phyloP scores from a whole-genome alignment of 1,139 yeast species.

The Diutina pseudorugosa region DNA sequence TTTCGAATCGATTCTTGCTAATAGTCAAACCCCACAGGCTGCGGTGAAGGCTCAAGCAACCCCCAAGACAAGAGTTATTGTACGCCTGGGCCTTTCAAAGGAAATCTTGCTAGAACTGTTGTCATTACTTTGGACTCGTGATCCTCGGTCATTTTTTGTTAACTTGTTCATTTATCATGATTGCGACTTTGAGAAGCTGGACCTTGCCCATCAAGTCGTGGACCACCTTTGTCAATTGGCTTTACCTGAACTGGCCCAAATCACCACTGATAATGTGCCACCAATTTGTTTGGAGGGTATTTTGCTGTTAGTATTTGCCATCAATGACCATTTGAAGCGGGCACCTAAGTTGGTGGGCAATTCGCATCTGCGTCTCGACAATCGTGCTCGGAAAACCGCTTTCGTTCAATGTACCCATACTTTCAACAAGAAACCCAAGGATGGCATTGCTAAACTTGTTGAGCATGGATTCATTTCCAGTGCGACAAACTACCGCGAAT shows the following conservation, averaged over 20 bases:
- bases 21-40: slow-evolving; percentile 8
- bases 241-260: slow-evolving; percentile 64
- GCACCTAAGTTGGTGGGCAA: neutral
- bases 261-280: slow-evolving; percentile 80
- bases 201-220: slow-evolving; percentile 57
- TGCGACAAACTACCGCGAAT: slow-evolving; percentile 34
- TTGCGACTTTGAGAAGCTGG: slow-evolving; percentile 82
- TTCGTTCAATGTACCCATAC: slow-evolving; percentile 63
- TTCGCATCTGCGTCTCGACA: slow-evolving; percentile 18
- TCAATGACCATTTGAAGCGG: slow-evolving; percentile 42
- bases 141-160: slow-evolving; percentile 60
- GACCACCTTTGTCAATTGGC: slow-evolving; percentile 67
- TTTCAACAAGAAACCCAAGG: slow-evolving; percentile 68
- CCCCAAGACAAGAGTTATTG: slow-evolving; percentile 10
- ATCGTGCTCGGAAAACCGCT: slow-evolving; percentile 52
- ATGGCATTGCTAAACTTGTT: slow-evolving; percentile 54
- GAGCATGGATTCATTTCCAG: slow-evolving; percentile 55
- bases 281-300: slow-evolving; percentile 89
- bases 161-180: slow-evolving; percentile 74
- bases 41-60: slow-evolving; percentile 12
- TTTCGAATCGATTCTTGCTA: slow-evolving; percentile 41
- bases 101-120: slow-evolving; percentile 79
- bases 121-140: slow-evolving; percentile 73
- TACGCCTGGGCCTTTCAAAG: slow-evolving; percentile 32
- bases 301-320: slow-evolving; percentile 55